Percentiles rank a stretch among this genome's conserved stretches.
Evolutionary conservation across 768 basidiomycete genomes (phyloP).

Genomic region (Lanmaoa rubissima): DNA sequence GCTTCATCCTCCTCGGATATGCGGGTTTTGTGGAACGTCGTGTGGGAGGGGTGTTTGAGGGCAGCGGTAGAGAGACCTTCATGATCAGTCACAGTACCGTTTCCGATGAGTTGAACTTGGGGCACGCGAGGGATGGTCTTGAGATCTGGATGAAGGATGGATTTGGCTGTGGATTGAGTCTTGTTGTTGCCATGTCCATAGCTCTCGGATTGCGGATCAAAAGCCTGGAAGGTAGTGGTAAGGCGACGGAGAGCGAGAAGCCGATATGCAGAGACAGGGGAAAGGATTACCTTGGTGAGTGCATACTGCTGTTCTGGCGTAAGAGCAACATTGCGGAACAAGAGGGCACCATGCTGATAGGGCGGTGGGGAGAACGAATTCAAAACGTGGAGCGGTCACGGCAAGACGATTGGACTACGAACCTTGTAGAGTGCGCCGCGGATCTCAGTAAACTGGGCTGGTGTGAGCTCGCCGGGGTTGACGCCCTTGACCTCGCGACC

Average conservation of each 20-base stretch:
- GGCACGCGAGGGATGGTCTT: slow-evolving; percentile 88
- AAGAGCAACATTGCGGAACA: slow-evolving; percentile 69
- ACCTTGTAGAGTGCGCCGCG: slow-evolving; percentile 78
- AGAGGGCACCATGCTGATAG: slow-evolving; percentile 62
- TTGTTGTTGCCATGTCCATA: slow-evolving; percentile 93
- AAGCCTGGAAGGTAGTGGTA: slow-evolving; percentile 51
- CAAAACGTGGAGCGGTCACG: not conserved
- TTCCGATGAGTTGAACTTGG: slow-evolving; percentile 91
- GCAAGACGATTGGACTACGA: not conserved
- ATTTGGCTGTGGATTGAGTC: slow-evolving; percentile 68
- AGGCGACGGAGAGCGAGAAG: not conserved
- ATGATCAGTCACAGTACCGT: slow-evolving; percentile 76
- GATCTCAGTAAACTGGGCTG: slow-evolving; percentile 65
- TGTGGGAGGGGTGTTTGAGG: slow-evolving; percentile 85
- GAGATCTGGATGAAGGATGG: slow-evolving; percentile 84
- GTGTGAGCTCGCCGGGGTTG: slow-evolving; percentile 59
- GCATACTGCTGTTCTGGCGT: slow-evolving; percentile 83
- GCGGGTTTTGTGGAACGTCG: slow-evolving; percentile 80
- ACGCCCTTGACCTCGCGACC: slow-evolving; percentile 77
- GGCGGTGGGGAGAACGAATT: not conserved
- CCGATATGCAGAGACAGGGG: not conserved
- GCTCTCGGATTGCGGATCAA: slow-evolving; percentile 58
- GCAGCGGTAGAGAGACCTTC: slow-evolving; percentile 75
- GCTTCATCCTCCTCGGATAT: slow-evolving; percentile 73
- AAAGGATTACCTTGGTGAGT: slow-evolving; percentile 67